A percentile compares a stretch with the other conserved stretches of the same genome.
phyloP scores from a whole-genome alignment of 495 filamentous ascomycete genomes.

The Aspergillus affinis region DNA sequence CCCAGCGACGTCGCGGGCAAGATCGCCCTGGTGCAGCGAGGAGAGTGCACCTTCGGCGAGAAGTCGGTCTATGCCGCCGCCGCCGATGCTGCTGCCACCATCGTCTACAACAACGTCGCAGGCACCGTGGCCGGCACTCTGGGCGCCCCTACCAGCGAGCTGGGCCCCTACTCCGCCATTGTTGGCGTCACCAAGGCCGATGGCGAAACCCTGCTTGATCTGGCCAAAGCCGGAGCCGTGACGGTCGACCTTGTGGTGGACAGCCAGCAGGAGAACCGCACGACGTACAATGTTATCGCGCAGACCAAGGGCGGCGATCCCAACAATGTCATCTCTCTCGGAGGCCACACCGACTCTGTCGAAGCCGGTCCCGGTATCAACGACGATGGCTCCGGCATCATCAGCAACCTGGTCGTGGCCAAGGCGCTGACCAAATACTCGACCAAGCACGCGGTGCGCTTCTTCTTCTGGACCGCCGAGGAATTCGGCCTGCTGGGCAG shows the following conservation, averaged over 20 bases:
- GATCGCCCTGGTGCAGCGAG: conserved; percentile 63
- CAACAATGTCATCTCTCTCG: conserved; percentile 61
- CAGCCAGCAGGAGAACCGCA: conserved; percentile 45
- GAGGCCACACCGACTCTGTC: conserved; percentile 71
- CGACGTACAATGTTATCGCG: conserved; percentile 67
- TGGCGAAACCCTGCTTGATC: conserved; percentile 46
- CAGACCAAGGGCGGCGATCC: conserved; percentile 64
- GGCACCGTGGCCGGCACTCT: conserved; percentile 57
- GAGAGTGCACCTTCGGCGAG: conserved; percentile 58
- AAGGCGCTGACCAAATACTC: conserved; percentile 55
- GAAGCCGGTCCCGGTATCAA: conserved; percentile 63
- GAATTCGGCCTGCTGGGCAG: conserved; percentile 66
- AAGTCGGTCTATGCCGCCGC: conserved; percentile 60
- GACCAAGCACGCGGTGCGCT: conserved; percentile 68
- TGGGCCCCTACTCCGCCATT: conserved; percentile 50
- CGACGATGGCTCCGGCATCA: conserved; percentile 65
- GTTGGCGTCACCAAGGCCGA: conserved; percentile 53
- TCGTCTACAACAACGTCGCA: conserved; percentile 66
- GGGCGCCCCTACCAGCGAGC: conserved; percentile 45
- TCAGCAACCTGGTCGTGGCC: conserved; percentile 64
- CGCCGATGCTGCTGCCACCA: conserved; percentile 55
- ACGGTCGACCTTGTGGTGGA: conserved; percentile 33
- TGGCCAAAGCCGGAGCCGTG: conserved; percentile 35
- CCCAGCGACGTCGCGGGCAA: conserved; percentile 52
- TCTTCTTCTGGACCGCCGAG: conserved; percentile 69